These are phyloP conservation scores for Russula abietina DNA, from an alignment of 768 basidiomycete genomes.

Conservation along the genomic window DNA sequence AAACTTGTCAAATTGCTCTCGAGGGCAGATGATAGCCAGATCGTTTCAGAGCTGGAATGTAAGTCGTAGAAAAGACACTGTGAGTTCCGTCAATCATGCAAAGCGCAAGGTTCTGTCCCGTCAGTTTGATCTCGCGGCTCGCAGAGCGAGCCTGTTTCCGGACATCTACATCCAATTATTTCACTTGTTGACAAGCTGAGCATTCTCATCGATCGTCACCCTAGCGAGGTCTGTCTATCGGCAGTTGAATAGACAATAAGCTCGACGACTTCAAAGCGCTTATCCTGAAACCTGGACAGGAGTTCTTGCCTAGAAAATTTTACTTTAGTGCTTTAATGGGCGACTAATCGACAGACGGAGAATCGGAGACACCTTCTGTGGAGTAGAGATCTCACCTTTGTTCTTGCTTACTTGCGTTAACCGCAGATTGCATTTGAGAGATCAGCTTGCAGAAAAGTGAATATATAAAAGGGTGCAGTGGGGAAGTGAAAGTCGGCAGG, in stretches of 20 bases:
- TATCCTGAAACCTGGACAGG: slow-evolving; percentile 16
- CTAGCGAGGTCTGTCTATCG: slow-evolving; percentile 21
- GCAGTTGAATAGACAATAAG: slow-evolving; percentile 2
- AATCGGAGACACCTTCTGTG: not conserved
- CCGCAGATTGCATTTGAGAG: slow-evolving; percentile 5
- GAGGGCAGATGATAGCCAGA: slow-evolving; percentile 9
- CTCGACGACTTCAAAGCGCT: not conserved
- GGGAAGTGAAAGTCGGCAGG: slow-evolving; percentile 6
- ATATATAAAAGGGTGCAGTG: not conserved
- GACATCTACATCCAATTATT: slow-evolving; percentile 18
- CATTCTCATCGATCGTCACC: slow-evolving; percentile 19
- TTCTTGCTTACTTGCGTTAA: slow-evolving; percentile 9
- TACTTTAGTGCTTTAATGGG: not conserved
- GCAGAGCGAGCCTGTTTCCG: slow-evolving; percentile 22
- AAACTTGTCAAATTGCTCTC: slow-evolving; percentile 18
- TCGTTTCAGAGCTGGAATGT: slow-evolving; percentile 15
- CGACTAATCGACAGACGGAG: not conserved
- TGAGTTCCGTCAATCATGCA: slow-evolving; percentile 23
- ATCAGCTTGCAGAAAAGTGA: not conserved
- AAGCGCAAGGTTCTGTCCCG: slow-evolving; percentile 4
- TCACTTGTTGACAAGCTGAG: slow-evolving; percentile 16
- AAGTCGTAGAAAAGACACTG: slow-evolving; percentile 14
- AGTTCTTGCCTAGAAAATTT: slow-evolving; percentile 17
- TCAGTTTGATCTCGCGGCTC: not conserved
- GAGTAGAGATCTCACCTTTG: slow-evolving; percentile 16